Base-by-base conservation (phyloP, 306 rosid species). In the Cyamopsis tetragonoloba region DNA sequence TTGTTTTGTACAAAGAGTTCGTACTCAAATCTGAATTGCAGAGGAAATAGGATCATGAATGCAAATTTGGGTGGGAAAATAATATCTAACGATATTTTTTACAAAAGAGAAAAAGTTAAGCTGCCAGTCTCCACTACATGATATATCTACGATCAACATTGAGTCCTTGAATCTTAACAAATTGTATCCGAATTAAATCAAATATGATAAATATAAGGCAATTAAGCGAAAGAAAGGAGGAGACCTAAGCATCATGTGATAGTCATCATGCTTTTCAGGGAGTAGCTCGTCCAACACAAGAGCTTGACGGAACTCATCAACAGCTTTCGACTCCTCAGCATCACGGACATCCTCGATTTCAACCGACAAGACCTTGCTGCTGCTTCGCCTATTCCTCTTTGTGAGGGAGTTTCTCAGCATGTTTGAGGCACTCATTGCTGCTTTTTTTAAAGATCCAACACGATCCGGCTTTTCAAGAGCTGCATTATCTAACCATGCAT, bases 181-280 rank as follows among this genome's bases (percentile, higher is more conserved):
- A n/a, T n/a, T n/a, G n/a, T n/a, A n/a, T n/a, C n/a, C n/a, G n/a
- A 53, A 26, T 28, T 56, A 7, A 30, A 30, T 15, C 13, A 56
- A 30, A 31, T 30, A 19, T 2, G 26, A 14, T 4, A 20, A 56
- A 43, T 37, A 51, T 22, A 32, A 53, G 7, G 6, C n/a, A n/a
- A n/a, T n/a, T 2, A 34, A 77, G 34, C 24, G 48, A 65, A 54
- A 51, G 51, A 62, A 43, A 2, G 10, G 30, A 82, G 85, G 2
- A 4, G 5, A 87, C 98, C 98, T 90, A 38, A 93, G 93, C 82
- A 93, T 34, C 83, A 44, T 84, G 66, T 93, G 98, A 83, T 86
- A 90, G 67, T 93, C 98, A 81, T 93, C 95, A 57, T 93, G 93
- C 82, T 86, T 86, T 11, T 83, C 34, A 51, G 93, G 97, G 47